Evolutionary conservation across 2,329 filamentous ascomycete genomes (phyloP).

Genomic region (Colletotrichum liriopes): DNA sequence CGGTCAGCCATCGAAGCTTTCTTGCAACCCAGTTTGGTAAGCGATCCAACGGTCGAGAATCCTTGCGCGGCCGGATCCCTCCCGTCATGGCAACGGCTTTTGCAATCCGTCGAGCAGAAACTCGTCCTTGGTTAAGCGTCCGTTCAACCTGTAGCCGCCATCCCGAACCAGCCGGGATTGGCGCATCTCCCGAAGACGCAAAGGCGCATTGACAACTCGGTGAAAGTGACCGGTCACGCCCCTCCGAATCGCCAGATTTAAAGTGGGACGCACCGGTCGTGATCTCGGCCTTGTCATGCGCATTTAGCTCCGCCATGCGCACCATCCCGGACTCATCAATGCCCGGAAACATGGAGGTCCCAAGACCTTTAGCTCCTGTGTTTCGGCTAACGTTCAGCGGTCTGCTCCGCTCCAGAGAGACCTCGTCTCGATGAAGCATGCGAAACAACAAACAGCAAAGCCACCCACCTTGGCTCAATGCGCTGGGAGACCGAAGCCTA

Average conservation of each 20-base stretch:
- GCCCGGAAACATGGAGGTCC: conserved; percentile 39
- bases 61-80: conserved; percentile 15
- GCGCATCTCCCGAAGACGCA: conserved; percentile 14
- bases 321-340: conserved; percentile 39
- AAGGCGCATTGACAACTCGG: conserved; percentile 35
- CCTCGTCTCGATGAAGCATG: conserved; percentile 24
- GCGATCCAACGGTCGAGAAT: conserved; percentile 21
- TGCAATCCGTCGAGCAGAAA: conserved; percentile 13
- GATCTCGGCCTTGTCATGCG: conserved; percentile 42
- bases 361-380: conserved; percentile 20
- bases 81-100: not conserved
- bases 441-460: conserved; percentile 31
- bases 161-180: conserved; percentile 21
- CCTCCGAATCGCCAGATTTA: conserved; percentile 37
- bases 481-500: not conserved
- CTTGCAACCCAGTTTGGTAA: conserved; percentile 15
- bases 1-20: not conserved
- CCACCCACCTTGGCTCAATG: conserved; percentile 29
- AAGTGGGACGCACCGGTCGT: conserved; percentile 29
- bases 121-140: not conserved
- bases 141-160: conserved; percentile 11
- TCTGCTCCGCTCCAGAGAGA: conserved; percentile 14
- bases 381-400: conserved; percentile 22
- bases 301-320: conserved; percentile 38
- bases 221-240: conserved; percentile 37